Conservation (phyloP, 768 basidiomycete genomes). For the Strobilomyces confusus region DNA sequence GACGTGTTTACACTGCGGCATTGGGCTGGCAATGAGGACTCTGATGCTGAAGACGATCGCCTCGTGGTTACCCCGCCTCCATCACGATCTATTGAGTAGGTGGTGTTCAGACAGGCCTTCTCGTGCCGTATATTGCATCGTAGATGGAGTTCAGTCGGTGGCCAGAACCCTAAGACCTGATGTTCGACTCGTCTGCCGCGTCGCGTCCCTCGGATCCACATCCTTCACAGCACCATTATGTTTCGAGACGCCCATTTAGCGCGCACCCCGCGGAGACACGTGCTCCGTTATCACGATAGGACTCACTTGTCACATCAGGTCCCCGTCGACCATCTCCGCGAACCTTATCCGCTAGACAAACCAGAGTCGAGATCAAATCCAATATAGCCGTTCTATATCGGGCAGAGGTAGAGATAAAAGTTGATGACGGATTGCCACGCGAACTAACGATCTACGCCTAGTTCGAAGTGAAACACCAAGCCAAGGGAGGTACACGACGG, state of each 20-base stretch:
- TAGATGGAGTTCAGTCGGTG: background rate
- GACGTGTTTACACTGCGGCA: conserved; percentile 51
- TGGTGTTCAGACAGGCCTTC: conserved; percentile 4
- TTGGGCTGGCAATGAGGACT: conserved; percentile 34
- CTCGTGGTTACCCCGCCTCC: conserved; percentile 15
- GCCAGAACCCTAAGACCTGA: conserved; percentile 9
- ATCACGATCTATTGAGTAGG: conserved; percentile 9
- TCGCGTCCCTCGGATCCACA: background rate
- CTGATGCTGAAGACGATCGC: conserved; percentile 21
- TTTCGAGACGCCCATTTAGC: conserved; percentile 3
- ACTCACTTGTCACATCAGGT: background rate
- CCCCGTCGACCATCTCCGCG: background rate
- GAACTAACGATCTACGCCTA: background rate
- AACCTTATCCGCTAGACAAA: conserved; percentile 7
- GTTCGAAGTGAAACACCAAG: conserved; percentile 47
- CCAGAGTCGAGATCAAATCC: conserved; percentile 48
- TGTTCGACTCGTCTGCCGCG: background rate
- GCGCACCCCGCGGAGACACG: conserved; percentile 13
- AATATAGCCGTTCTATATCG: conserved; percentile 57
- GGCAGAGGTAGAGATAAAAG: conserved; percentile 44
- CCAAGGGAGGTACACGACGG: conserved; percentile 47
- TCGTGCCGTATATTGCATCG: conserved; percentile 10
- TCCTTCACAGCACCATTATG: conserved; percentile 3
- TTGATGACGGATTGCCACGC: background rate
- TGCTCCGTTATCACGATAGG: conserved; percentile 9